Evolutionary conservation across 148 eudicot species (phyloP).

Genomic region (Simmondsia chinensis): DNA sequence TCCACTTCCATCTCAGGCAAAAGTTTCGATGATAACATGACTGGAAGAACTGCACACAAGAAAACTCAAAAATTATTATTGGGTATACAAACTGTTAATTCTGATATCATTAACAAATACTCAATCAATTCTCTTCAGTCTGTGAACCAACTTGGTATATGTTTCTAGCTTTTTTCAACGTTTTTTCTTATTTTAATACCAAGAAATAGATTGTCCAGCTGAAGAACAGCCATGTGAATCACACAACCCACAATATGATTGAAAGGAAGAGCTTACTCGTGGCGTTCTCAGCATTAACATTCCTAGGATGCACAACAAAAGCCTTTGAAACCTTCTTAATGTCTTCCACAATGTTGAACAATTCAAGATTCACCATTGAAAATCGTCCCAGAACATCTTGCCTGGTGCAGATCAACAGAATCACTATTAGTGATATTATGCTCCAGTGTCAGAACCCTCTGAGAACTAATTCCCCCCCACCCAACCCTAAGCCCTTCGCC

Average conservation of each 20-base stretch:
- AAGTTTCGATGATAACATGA: conserved; percentile 97
- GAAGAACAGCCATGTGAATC: not conserved
- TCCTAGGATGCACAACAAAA: conserved; percentile 90
- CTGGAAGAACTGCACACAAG: conserved; percentile 67
- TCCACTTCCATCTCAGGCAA: conserved; percentile 95
- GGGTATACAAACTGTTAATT: not conserved
- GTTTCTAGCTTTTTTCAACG: no score
- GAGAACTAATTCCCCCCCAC: no score
- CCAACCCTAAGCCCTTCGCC: no score
- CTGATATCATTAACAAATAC: no score
- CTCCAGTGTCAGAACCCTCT: no score
- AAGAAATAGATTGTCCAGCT: no score
- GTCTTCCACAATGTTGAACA: conserved; percentile 82
- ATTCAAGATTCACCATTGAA: conserved; percentile 97
- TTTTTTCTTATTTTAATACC: no score
- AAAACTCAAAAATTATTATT: not conserved
- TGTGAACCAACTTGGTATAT: no score
- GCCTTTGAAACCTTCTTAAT: conserved; percentile 94
- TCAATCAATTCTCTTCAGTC: no score
- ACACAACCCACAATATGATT: not conserved
- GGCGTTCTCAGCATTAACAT: conserved; percentile 87
- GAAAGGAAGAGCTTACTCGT: conserved; percentile 37
- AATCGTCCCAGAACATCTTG: conserved; percentile 80
- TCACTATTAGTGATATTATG: no score
- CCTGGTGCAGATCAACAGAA: conserved; percentile 30